Base-by-base conservation (phyloP, 345 rosid species). In the Balakata baccata region DNA sequence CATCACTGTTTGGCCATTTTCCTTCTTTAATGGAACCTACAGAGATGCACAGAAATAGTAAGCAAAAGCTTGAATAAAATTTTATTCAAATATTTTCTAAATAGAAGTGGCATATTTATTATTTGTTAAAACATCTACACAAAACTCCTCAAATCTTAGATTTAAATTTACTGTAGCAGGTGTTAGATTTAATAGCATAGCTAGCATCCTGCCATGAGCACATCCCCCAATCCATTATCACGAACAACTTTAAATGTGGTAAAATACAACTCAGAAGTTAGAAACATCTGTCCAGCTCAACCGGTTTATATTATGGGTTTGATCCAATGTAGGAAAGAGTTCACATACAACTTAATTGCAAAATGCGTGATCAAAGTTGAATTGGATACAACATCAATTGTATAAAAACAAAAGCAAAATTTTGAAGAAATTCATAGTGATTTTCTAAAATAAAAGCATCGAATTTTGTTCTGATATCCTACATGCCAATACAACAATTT, bases 11-110 rank as follows among this genome's bases (percentile, higher is more conserved):
- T 85, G 81, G 46, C 86, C 90, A 83, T 85, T 86, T 74, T 86
- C 90, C 81, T 81, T 87, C 82, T 85, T 85, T 25, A 87, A 65
- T 14, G 86, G 82, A 64, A 83, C 85, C 88, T 87, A 80, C 13
- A 60, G 12, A 63, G 11, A 25, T 46, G 38, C 16, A 54, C 20
- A 41, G 43, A 74, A 45, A 20, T 39, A 13, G 10, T 23, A 22
- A 66, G 39, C 17, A 53, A 37, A 22, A 64, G 34, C 25, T 23
- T 10, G n/a, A n/a, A 22, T 51, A 22, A 64, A 4, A 34, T 20
- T 41, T 20, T 20, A 10, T 37, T 64, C 25, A 16, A 65, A 64
- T 22, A 38, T 38, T n/a, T 20, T 38, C 69, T 52, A 17, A 43
- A 37, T 11, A 73, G 49, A 39, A 52, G n/a, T 37, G 3, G 45